Evolutionary conservation across 345 rosid species (phyloP).

Genomic region (Iberis pinnata): DNA sequence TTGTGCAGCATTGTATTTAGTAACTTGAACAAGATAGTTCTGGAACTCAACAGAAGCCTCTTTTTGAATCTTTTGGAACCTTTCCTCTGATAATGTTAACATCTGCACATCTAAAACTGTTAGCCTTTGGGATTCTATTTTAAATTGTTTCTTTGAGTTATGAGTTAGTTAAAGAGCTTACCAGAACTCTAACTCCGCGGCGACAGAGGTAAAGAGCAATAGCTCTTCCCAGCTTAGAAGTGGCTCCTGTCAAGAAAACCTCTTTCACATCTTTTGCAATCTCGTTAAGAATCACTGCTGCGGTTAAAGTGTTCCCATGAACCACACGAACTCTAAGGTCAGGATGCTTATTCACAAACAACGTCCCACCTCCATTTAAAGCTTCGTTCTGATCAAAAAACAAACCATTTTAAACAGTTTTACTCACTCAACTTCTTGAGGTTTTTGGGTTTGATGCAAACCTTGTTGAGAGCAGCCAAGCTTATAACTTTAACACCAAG

Average conservation of each 20-base stretch:
- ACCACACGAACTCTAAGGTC: slow-evolving; percentile 79
- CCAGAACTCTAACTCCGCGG: slow-evolving; percentile 72
- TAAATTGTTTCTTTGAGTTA: background rate
- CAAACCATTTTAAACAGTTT: too few species aligned
- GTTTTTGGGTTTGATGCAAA: background rate
- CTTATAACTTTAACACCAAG: slow-evolving; percentile 89
- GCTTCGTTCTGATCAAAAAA: slow-evolving; percentile 73
- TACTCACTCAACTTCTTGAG: too few species aligned
- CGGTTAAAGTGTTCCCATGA: slow-evolving; percentile 96
- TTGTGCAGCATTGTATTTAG: slow-evolving; percentile 82
- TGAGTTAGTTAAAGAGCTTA: slow-evolving; percentile 35
- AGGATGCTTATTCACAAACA: slow-evolving; percentile 79
- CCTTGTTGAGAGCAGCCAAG: slow-evolving; percentile 70
- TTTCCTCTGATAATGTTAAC: slow-evolving; percentile 75
- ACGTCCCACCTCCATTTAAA: slow-evolving; percentile 88
- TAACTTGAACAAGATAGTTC: slow-evolving; percentile 78
- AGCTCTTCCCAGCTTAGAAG: slow-evolving; percentile 98
- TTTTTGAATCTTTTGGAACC: slow-evolving; percentile 77
- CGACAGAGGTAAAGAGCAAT: slow-evolving; percentile 89
- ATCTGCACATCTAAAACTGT: slow-evolving; percentile 46
- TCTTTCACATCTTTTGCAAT: slow-evolving; percentile 63
- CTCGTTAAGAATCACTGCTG: slow-evolving; percentile 86
- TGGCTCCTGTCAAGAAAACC: slow-evolving; percentile 91
- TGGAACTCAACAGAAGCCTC: slow-evolving; percentile 82
- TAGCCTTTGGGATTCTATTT: slow-evolving; percentile 1